A percentile compares a stretch with the other conserved stretches of the same genome.
These are phyloP conservation scores for Diaporthe amygdali DNA, from an alignment of 2,329 filamentous ascomycete genomes.

Conservation along the genomic window DNA sequence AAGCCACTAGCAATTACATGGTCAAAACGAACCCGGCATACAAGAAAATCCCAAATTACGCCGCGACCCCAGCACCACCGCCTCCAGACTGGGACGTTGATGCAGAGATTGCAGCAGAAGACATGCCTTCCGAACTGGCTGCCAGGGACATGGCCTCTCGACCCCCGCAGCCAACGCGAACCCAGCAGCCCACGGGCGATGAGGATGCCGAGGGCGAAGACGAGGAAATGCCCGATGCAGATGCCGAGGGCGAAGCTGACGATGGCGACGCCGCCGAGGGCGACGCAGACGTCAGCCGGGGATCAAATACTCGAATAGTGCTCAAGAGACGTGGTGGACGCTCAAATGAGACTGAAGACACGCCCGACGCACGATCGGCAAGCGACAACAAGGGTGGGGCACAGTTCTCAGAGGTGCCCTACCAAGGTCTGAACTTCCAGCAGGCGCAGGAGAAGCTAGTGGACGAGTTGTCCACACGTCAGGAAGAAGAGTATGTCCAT, in stretches of 20 bases:
- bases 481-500: slow-evolving; percentile 65
- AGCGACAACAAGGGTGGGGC: slow-evolving; percentile 49
- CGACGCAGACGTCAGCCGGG: slow-evolving; percentile 32
- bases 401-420: slow-evolving; percentile 62
- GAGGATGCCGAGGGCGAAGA: slow-evolving; percentile 33
- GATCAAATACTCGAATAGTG: slow-evolving; percentile 25
- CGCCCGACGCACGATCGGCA: slow-evolving; percentile 32
- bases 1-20: slow-evolving; percentile 88
- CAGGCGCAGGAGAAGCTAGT: slow-evolving; percentile 87
- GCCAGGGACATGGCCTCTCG: slow-evolving; percentile 1
- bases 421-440: slow-evolving; percentile 78
- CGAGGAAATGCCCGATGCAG: slow-evolving; percentile 33
- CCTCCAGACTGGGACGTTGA: slow-evolving; percentile 53
- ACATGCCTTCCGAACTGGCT: slow-evolving; percentile 19
- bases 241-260: slow-evolving; percentile 37
- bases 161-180: slow-evolving; percentile 9
- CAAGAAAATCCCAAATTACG: slow-evolving; percentile 66
- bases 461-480: slow-evolving; percentile 72
- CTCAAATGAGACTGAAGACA: slow-evolving; percentile 34
- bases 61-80: slow-evolving; percentile 75
- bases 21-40: slow-evolving; percentile 86
- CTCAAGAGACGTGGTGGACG: slow-evolving; percentile 30
- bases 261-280: slow-evolving; percentile 32
- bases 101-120: slow-evolving; percentile 17
- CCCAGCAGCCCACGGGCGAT: slow-evolving; percentile 14